Evolutionary conservation across 2,329 filamentous ascomycete genomes (phyloP).

Genomic region (Penicillium polonicum): DNA sequence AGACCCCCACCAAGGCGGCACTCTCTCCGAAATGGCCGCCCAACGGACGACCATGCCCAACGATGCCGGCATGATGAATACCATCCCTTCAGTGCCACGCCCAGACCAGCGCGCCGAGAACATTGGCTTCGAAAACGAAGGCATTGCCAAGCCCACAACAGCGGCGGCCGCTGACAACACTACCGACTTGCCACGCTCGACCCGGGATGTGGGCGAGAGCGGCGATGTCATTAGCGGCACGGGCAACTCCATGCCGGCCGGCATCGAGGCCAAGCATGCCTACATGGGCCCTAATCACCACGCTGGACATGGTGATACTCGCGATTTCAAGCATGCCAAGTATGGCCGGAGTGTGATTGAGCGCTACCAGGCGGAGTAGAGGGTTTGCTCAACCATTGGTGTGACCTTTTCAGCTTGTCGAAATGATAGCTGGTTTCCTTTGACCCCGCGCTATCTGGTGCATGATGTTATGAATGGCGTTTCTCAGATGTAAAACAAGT

Average conservation of each 20-base stretch:
- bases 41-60: constrained; percentile 44
- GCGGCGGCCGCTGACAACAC: constrained; percentile 51
- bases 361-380: constrained; percentile 22
- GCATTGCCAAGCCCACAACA: constrained; percentile 35
- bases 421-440: neutral
- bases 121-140: constrained; percentile 34
- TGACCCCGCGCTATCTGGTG: neutral
- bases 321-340: constrained; percentile 42
- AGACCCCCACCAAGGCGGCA: constrained; percentile 38
- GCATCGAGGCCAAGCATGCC: constrained; percentile 39
- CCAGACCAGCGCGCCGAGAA: constrained; percentile 46
- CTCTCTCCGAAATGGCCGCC: constrained; percentile 42
- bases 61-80: constrained; percentile 47
- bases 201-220: constrained; percentile 35
- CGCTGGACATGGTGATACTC: constrained; percentile 38
- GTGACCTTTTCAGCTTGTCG: neutral
- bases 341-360: constrained; percentile 41
- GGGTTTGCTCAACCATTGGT: neutral
- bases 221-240: constrained; percentile 45
- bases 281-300: constrained; percentile 33
- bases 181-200: constrained; percentile 46
- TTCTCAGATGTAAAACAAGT: neutral
- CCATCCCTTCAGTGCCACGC: constrained; percentile 50
- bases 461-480: constrained; percentile 5
- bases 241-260: constrained; percentile 40